Conservation (phyloP, 2,329 filamentous ascomycete species). For the Myriosclerotinia curreyana region DNA sequence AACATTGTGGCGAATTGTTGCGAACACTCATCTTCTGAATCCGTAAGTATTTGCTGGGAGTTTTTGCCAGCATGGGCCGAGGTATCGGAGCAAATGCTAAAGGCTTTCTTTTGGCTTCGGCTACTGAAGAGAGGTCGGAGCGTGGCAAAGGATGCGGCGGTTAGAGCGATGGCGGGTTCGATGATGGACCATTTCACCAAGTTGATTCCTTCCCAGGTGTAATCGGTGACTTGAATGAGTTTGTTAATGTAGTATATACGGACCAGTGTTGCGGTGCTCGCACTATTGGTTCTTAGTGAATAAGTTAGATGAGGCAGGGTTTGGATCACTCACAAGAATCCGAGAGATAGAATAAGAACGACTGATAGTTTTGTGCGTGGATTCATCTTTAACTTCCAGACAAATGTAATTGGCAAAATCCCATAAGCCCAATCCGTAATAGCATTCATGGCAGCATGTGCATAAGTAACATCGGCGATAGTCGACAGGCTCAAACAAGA, state of each 20-base stretch:
- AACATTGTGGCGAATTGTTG: slow-evolving; percentile 16
- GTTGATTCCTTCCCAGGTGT: slow-evolving; percentile 44
- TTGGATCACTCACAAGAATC: slow-evolving; percentile 41
- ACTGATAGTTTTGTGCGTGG: slow-evolving; percentile 39
- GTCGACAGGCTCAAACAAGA: slow-evolving; percentile 37
- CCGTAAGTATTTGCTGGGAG: background rate
- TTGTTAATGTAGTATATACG: slow-evolving; percentile 45
- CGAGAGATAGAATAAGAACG: slow-evolving; percentile 39
- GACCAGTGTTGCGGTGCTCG: slow-evolving; percentile 45
- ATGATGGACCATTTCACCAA: slow-evolving; percentile 46
- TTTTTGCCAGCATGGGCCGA: background rate
- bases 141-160: slow-evolving; percentile 44
- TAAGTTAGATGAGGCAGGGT: background rate
- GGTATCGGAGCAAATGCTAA: background rate
- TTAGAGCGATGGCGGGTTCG: slow-evolving; percentile 45
- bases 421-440: slow-evolving; percentile 37
- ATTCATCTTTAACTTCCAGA: slow-evolving; percentile 37
- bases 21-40: slow-evolving; percentile 8
- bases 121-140: slow-evolving; percentile 41
- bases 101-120: slow-evolving; percentile 25
- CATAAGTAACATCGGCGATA: slow-evolving; percentile 33
- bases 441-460: slow-evolving; percentile 34
- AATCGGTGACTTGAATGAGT: slow-evolving; percentile 41
- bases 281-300: slow-evolving; percentile 34
- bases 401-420: slow-evolving; percentile 36